These are phyloP conservation scores for Fusarium proliferatum DNA, from an alignment of 2,329 filamentous ascomycete species.

Conservation along the genomic window DNA sequence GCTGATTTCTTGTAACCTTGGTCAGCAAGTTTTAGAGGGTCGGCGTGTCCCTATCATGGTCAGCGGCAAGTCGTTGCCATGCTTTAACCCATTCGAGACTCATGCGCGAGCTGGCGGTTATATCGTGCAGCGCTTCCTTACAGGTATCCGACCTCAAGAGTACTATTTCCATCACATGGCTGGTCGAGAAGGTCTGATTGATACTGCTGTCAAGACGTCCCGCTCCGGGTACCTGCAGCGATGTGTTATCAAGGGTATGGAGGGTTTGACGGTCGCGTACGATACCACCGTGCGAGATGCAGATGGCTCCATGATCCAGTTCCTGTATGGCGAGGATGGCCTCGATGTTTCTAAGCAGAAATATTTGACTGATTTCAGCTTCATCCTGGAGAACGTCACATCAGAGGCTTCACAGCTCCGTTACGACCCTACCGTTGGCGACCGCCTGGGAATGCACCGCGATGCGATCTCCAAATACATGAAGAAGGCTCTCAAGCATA, in stretches of 20 bases:
- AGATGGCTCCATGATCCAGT: slow-evolving; percentile 93
- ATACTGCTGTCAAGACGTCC: slow-evolving; percentile 98
- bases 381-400: slow-evolving; percentile 85
- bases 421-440: slow-evolving; percentile 64
- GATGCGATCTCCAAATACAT: slow-evolving; percentile 78
- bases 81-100: slow-evolving; percentile 92
- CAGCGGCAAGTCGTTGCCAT: slow-evolving; percentile 94
- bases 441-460: slow-evolving; percentile 62
- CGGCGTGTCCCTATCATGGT: slow-evolving; percentile 97
- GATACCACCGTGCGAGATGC: slow-evolving; percentile 94
- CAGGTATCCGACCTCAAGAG: slow-evolving; percentile 94
- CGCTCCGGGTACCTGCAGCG: slow-evolving; percentile 96
- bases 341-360: slow-evolving; percentile 94
- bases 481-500: slow-evolving; percentile 83
- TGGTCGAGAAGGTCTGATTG: slow-evolving; percentile 96
- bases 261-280: slow-evolving; percentile 91
- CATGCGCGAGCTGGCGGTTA: slow-evolving; percentile 91
- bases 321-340: slow-evolving; percentile 96
- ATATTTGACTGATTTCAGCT: slow-evolving; percentile 89
- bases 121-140: slow-evolving; percentile 96
- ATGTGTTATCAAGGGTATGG: slow-evolving; percentile 98
- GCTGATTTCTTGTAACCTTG: slow-evolving; percentile 96
- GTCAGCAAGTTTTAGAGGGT: slow-evolving; percentile 95
- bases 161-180: slow-evolving; percentile 99
- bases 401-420: slow-evolving; percentile 83